Percentiles rank a stretch among this genome's conserved stretches.
Evolutionary conservation across 2,329 filamentous ascomycete genomes (phyloP).

Genomic region (Colletotrichum truncatum): DNA sequence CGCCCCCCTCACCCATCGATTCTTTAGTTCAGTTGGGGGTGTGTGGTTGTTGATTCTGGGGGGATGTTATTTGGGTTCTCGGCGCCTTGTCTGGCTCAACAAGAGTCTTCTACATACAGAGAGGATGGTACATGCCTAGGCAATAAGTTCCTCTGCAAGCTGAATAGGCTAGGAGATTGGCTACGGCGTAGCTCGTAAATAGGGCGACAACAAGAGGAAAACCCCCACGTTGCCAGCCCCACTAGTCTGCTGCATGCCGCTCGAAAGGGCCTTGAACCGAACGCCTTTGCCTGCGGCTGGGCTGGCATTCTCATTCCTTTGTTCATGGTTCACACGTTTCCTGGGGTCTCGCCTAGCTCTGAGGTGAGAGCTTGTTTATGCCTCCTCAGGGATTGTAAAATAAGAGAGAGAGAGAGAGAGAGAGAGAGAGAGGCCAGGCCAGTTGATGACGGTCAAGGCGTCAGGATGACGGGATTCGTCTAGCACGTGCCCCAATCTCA

Average conservation of each 20-base stretch:
- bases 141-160: neutral
- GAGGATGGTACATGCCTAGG: neutral
- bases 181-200: neutral
- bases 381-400: no score
- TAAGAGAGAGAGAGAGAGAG: no score
- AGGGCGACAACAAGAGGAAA: neutral
- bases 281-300: conserved; percentile 11
- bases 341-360: neutral
- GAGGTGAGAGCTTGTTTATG: conserved; percentile 9
- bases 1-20: neutral
- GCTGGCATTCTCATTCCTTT: no score
- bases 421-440: conserved; percentile 1
- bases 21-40: neutral
- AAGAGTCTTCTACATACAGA: no score
- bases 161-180: neutral
- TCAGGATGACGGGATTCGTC: conserved; percentile 17
- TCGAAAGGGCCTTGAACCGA: conserved; percentile 12
- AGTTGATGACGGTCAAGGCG: conserved; percentile 6
- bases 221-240: conserved; percentile 22
- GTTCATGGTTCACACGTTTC: neutral
- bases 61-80: no score
- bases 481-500: conserved; percentile 13
- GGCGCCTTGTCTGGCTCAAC: no score
- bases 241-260: conserved; percentile 24
- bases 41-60: no score